Conservation (phyloP, 139 green algal genomes). For the Micromonas commoda region DNA sequence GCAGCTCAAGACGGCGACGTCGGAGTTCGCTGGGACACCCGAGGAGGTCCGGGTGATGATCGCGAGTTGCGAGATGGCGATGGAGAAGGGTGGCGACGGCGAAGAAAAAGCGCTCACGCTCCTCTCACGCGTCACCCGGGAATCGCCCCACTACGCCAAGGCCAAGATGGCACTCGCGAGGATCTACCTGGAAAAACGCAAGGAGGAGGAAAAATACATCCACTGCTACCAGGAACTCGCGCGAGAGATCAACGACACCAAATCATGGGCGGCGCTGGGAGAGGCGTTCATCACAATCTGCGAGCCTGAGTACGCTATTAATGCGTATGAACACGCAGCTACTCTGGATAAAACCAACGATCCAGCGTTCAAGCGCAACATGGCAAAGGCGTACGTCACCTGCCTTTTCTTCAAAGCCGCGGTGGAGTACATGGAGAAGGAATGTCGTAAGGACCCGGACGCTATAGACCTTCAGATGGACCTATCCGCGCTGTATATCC, state of each 20-base stretch:
- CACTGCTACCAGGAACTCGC: constrained; percentile 59
- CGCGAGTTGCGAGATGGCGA: constrained; percentile 55
- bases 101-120: constrained; percentile 54
- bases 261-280: constrained; percentile 60
- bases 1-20: constrained; percentile 42
- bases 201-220: constrained; percentile 56
- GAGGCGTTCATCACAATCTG: constrained; percentile 69
- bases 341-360: constrained; percentile 43
- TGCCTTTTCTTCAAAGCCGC: constrained; percentile 62
- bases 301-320: constrained; percentile 61
- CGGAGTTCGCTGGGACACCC: constrained; percentile 45
- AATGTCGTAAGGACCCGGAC: constrained; percentile 44
- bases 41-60: constrained; percentile 61
- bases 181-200: constrained; percentile 59
- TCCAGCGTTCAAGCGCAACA: constrained; percentile 7
- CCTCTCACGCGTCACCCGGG: constrained; percentile 37
- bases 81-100: constrained; percentile 52
- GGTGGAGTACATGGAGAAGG: constrained; percentile 67
- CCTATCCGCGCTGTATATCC: constrained; percentile 59
- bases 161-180: constrained; percentile 59
- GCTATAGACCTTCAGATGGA: constrained; percentile 51
- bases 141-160: constrained; percentile 49
- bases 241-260: constrained; percentile 46
- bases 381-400: constrained; percentile 49
- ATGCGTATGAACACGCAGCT: constrained; percentile 54